Evolutionary conservation across 495 filamentous ascomycete genomes (phyloP), one percentile per base, ranked within the genome.

Genomic region (Lasiosphaeriaceae sp.): DNA sequence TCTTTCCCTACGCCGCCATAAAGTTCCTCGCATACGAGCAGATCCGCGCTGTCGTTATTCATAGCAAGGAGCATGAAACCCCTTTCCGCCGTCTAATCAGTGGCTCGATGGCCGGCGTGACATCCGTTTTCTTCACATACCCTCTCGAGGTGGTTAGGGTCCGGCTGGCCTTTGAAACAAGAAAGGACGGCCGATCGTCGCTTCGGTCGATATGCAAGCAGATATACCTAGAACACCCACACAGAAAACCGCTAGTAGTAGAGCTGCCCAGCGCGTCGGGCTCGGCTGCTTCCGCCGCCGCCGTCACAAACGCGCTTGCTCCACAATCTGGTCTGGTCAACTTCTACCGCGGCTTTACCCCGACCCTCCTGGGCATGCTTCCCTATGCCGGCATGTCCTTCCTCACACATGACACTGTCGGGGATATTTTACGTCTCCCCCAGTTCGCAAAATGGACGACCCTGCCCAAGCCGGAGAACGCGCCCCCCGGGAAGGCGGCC

Each of bases 21-120:
- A 98, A 97, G 62, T 98, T 98, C 72, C 80, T 97, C 43, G 91
- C 94, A 21, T 98, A 98, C 71, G 94, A 98, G 72, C 94, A 98
- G 67, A 87, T 96, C 55, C 88, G 94, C 21, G 80, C 84, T 11
- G 60, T 86, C 12, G 55, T 97, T 2, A 97, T 98, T 50, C 77
- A 76, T 9, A 75, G 73, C 5, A 79, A 74, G 31, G 77, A 86
- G 14, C 81, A 96, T 43, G 94, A 98, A 70, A 96, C 92, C 0
- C 78, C 86, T 2, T 66, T 88, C 31, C 86, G 94, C 17, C 83
- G 94, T 19, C 79, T 97, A 35, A 62, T 90, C 19, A 86, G 86
- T 22, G 94, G 94, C 9, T 84, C 84, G 55, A 50, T 96, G 54
- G 92, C 95, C 4, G 94, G 94, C 35, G 84, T 92, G 49, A 88